These are phyloP conservation scores for Fraxinus cuspidata DNA, from an alignment of 257 asterid species.

Conservation along the genomic window DNA sequence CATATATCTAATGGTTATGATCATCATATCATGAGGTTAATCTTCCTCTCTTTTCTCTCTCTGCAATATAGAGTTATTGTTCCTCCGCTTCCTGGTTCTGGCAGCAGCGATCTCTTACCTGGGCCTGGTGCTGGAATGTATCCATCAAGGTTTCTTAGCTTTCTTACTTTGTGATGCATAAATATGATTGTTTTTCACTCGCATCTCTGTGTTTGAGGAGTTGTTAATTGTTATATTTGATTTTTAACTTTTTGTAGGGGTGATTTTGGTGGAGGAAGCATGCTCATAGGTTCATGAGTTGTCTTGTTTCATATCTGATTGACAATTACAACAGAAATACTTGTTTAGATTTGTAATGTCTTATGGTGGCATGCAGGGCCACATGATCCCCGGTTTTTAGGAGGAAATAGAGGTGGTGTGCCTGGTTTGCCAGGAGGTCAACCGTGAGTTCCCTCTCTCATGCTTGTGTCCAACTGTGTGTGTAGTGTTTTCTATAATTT, in stretches of 20 bases:
- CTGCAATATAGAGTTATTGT: constrained; percentile 41
- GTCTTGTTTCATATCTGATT: constrained; percentile 12
- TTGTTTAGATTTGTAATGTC: not conserved
- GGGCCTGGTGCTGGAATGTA: constrained; percentile 79
- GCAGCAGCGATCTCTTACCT: constrained; percentile 57
- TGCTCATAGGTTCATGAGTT: constrained; percentile 58
- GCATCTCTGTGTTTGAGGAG: not conserved
- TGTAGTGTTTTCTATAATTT: not conserved
- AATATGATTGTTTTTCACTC: not conserved
- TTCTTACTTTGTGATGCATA: constrained; percentile 6
- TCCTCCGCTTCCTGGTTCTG: constrained; percentile 55
- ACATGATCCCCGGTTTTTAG: constrained; percentile 67
- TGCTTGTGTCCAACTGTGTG: not conserved
- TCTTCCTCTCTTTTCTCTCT: not conserved
- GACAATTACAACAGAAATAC: not conserved
- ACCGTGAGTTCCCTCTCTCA: constrained; percentile 39
- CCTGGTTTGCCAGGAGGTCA: constrained; percentile 60
- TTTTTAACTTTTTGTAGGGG: constrained; percentile 48
- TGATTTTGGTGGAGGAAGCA: constrained; percentile 58
- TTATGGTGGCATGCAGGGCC: constrained; percentile 59
- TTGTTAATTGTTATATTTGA: constrained; percentile 3
- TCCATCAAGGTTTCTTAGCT: constrained; percentile 55
- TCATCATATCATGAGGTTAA: not conserved
- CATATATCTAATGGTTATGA: not conserved
- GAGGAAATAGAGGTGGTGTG: constrained; percentile 46